Conservation (phyloP, 2,329 filamentous ascomycete species). For the Aureobasidium mangrovei region DNA sequence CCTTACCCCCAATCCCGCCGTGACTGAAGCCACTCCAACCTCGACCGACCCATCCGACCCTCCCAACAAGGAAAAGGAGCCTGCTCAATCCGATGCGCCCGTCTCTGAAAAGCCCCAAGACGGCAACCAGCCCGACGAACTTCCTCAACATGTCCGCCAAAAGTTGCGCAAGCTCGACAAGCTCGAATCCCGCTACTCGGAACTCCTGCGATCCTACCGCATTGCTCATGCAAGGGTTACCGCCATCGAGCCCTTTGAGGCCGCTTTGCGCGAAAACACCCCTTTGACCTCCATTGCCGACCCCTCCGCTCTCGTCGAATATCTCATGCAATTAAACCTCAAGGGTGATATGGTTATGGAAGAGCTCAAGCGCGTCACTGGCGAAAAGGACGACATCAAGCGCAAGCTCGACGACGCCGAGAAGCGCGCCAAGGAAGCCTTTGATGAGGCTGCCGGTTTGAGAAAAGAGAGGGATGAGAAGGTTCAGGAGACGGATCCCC, state of each 20-base stretch:
- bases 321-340: slow-evolving; percentile 74
- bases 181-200: slow-evolving; percentile 78
- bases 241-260: slow-evolving; percentile 88
- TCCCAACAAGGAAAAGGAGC: slow-evolving; percentile 25
- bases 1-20: slow-evolving; percentile 45
- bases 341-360: slow-evolving; percentile 91
- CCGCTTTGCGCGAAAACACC: slow-evolving; percentile 81
- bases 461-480: slow-evolving; percentile 30
- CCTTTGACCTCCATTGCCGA: slow-evolving; percentile 83
- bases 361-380: slow-evolving; percentile 78
- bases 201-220: slow-evolving; percentile 83
- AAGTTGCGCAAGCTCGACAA: slow-evolving; percentile 83
- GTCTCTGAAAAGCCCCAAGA: slow-evolving; percentile 21
- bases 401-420: slow-evolving; percentile 64
- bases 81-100: slow-evolving; percentile 19
- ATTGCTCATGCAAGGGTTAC: slow-evolving; percentile 80
- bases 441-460: slow-evolving; percentile 54
- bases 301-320: slow-evolving; percentile 75
- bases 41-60: slow-evolving; percentile 20
- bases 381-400: slow-evolving; percentile 67
- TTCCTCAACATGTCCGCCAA: slow-evolving; percentile 64
- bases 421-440: slow-evolving; percentile 51
- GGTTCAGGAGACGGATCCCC: slow-evolving; percentile 19
- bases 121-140: slow-evolving; percentile 40
- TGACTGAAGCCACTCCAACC: slow-evolving; percentile 28